These are phyloP conservation scores for Ceratocystis ficicola DNA, from an alignment of 2,329 filamentous ascomycete species.

Conservation along the genomic window DNA sequence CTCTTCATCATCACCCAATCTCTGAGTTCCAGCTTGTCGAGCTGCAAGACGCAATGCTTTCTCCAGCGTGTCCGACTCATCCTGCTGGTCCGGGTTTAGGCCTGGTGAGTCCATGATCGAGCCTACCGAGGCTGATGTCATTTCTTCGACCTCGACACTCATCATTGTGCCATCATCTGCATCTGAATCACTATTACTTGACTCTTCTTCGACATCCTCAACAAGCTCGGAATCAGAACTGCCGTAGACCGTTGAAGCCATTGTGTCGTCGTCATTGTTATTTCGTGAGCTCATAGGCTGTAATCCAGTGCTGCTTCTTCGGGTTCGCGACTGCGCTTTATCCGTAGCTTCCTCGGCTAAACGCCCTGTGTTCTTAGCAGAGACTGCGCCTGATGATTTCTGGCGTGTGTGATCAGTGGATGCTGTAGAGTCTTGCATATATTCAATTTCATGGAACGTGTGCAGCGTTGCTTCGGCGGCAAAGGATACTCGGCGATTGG, in stretches of 20 bases:
- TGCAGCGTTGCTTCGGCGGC: slow-evolving; percentile 94
- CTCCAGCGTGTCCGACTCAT: slow-evolving; percentile 61
- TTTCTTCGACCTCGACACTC: slow-evolving; percentile 69
- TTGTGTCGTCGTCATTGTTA: slow-evolving; percentile 51
- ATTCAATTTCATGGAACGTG: slow-evolving; percentile 90
- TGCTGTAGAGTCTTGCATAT: slow-evolving; percentile 73
- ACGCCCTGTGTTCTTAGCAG: not conserved
- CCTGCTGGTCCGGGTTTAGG: slow-evolving; percentile 32
- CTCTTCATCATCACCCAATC: slow-evolving; percentile 37
- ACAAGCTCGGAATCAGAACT: slow-evolving; percentile 40
- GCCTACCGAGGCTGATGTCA: slow-evolving; percentile 54
- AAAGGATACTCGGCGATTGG: slow-evolving; percentile 89
- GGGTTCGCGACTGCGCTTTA: slow-evolving; percentile 26
- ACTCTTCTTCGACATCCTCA: slow-evolving; percentile 44
- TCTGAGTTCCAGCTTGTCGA: slow-evolving; percentile 60
- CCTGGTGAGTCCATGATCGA: slow-evolving; percentile 49
- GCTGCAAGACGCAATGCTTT: slow-evolving; percentile 66
- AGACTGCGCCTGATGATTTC: slow-evolving; percentile 25
- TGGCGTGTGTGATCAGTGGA: slow-evolving; percentile 65
- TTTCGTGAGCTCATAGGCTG: slow-evolving; percentile 49
- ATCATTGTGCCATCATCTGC: slow-evolving; percentile 69
- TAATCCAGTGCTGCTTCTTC: slow-evolving; percentile 49
- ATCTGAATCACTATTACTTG: slow-evolving; percentile 41
- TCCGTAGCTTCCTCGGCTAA: slow-evolving; percentile 30
- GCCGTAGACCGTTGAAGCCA: slow-evolving; percentile 70